phyloP scores from a whole-genome alignment of 1,139 yeast genomes.

The Geotrichum phurueaensis region DNA sequence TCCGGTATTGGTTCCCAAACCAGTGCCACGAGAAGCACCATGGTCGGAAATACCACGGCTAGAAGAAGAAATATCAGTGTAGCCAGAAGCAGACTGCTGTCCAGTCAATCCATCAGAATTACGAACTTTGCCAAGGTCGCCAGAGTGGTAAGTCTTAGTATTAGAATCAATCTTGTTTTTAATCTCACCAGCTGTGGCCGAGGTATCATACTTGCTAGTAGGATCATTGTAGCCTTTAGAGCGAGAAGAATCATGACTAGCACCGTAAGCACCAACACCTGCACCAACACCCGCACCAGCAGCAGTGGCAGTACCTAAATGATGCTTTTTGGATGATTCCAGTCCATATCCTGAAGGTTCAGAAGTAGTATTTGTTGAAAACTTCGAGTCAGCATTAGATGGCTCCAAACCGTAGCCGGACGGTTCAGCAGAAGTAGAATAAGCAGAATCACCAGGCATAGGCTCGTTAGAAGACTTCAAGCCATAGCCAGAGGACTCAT shows the following conservation, averaged over 20 bases:
- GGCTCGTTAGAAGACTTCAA: background rate
- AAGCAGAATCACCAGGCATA: background rate
- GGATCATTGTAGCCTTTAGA: background rate
- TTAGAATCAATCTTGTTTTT: slow-evolving; percentile 10
- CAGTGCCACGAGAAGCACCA: background rate
- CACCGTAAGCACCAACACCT: slow-evolving; percentile 1
- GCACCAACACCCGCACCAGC: slow-evolving; percentile 10
- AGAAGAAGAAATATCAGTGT: too few relatives aligned
- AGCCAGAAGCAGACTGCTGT: background rate
- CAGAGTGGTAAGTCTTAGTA: too few relatives aligned
- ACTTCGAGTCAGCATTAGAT: background rate
- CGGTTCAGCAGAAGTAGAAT: background rate
- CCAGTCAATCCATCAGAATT: too few relatives aligned
- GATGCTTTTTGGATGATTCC: background rate
- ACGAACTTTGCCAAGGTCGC: background rate
- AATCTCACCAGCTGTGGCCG: slow-evolving; percentile 3
- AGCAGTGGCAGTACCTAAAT: background rate
- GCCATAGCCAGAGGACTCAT: background rate
- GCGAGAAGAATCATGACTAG: background rate
- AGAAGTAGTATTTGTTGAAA: background rate
- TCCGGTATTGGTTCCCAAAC: background rate
- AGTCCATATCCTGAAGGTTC: background rate
- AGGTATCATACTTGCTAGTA: slow-evolving; percentile 14
- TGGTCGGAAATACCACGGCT: background rate
- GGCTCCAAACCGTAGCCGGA: background rate